These are phyloP conservation scores for Xylaria sp. DNA, from an alignment of 2,329 filamentous ascomycete species.

Conservation along the genomic window DNA sequence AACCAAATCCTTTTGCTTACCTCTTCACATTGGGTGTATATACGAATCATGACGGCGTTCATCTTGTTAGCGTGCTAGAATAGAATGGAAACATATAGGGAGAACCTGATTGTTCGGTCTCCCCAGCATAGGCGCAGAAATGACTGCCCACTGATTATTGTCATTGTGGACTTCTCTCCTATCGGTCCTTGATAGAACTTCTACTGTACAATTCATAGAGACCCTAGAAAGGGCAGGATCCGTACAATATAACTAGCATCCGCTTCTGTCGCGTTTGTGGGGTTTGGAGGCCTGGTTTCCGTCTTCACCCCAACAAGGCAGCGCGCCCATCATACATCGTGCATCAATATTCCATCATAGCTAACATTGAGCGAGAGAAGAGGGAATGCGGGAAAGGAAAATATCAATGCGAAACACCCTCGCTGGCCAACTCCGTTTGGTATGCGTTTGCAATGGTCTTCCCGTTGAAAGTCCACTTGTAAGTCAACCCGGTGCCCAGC, in stretches of 20 bases:
- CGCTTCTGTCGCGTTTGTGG: neutral
- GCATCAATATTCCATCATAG: conserved; percentile 8
- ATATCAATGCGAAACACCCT: conserved; percentile 23
- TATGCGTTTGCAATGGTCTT: conserved; percentile 19
- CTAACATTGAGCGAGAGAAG: neutral
- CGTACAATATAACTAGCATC: neutral
- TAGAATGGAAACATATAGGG: conserved; percentile 4
- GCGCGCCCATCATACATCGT: neutral
- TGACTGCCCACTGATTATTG: neutral
- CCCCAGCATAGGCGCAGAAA: neutral
- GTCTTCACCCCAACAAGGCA: neutral
- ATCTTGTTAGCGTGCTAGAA: conserved; percentile 18
- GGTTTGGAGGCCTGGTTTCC: neutral
- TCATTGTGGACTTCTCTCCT: neutral
- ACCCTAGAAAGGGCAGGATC: neutral
- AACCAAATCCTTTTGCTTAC: neutral
- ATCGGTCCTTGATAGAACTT: neutral
- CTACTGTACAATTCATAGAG: conserved; percentile 24
- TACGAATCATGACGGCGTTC: conserved; percentile 21
- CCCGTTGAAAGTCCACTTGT: neutral
- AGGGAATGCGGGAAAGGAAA: conserved; percentile 11
- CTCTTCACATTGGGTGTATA: neutral
- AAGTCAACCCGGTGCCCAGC: conserved; percentile 4
- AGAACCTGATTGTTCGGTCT: conserved; percentile 1
- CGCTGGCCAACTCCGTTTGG: conserved; percentile 40